Evolutionary conservation across 2,329 filamentous ascomycete genomes (phyloP).

Genomic region (Trichoderma sp.): DNA sequence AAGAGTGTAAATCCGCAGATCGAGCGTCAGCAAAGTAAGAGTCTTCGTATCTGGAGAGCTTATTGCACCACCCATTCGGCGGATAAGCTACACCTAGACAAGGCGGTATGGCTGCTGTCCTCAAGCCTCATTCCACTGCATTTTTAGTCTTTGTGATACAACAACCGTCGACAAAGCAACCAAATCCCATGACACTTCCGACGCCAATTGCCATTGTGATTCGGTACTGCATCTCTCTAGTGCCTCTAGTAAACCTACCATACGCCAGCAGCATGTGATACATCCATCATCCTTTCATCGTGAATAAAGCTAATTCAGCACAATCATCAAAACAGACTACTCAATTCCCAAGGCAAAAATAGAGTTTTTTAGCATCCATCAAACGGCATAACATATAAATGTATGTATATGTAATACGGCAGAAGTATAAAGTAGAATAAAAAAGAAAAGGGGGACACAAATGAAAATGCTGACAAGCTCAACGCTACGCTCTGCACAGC

Average conservation of each 20-base stretch:
- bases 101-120: not conserved
- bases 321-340: not conserved
- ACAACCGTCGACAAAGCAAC: not conserved
- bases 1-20: not conserved
- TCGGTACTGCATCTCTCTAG: not conserved
- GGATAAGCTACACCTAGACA: not conserved
- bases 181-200: not conserved
- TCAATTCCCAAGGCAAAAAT: not conserved
- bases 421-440: not conserved
- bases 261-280: not conserved
- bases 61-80: too few species aligned
- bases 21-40: not conserved
- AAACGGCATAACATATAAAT: not conserved
- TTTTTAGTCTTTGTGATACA: not conserved
- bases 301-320: not conserved
- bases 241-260: not conserved
- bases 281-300: not conserved
- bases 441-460: not conserved
- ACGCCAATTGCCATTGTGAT: not conserved
- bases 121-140: not conserved
- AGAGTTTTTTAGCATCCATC: not conserved
- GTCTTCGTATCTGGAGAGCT: not conserved
- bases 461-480: constrained; percentile 17
- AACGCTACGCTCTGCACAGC: constrained; percentile 17
- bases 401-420: constrained; percentile 4